Base-by-base conservation (phyloP, 495 filamentous ascomycete species). In the Hapsidospora chrysogenum region DNA sequence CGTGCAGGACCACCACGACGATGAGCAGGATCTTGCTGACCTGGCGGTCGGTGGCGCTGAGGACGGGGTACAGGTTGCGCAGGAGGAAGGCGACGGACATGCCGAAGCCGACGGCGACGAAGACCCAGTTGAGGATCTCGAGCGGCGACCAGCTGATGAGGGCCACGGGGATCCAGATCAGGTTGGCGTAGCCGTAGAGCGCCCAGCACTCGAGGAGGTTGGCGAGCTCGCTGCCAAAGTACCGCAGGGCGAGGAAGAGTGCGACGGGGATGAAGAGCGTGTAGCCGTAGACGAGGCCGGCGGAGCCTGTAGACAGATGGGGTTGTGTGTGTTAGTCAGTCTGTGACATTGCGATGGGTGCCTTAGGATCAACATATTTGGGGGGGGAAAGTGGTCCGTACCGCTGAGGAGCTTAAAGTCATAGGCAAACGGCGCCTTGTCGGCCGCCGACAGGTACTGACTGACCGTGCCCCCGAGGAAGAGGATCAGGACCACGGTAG, bases 101-200 rank as follows among this genome's bases (percentile, higher is more conserved):
- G 6, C 69, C 83, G 57, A 95, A 96, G 17, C 89, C 89, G 29
- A 95, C 65, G 22, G 66, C 82, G 6, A 94, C 85, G 60, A 96
- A 92, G 26, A 87, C 71, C 66, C 79, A 96, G 62, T 97, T 97
- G 34, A 97, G 69, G 35, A 81, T 69, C 9, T 68, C 70, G 45
- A 94, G 57, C 17, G 80, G 80, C 43, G 78, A 85, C 76, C 84
- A 93, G 52, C 76, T 79, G 37, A 94, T 80, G 36, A 95, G 61
- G 16, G 89, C 92, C 29, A 97, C 87, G 1, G 77, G 83, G 46
- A 97, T 84, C 89, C 89, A 97, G 35, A 95, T 79, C 46, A 96
- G 58, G 60, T 96, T 97, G 19, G 76, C 69, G 58, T 97, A 97
- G 9, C 89, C 89, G 55, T 96, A 97, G 23, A 97, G 57, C 26